These are phyloP conservation scores for Pichia gijzeniarum DNA, from an alignment of 805 yeast species.

Conservation along the genomic window DNA sequence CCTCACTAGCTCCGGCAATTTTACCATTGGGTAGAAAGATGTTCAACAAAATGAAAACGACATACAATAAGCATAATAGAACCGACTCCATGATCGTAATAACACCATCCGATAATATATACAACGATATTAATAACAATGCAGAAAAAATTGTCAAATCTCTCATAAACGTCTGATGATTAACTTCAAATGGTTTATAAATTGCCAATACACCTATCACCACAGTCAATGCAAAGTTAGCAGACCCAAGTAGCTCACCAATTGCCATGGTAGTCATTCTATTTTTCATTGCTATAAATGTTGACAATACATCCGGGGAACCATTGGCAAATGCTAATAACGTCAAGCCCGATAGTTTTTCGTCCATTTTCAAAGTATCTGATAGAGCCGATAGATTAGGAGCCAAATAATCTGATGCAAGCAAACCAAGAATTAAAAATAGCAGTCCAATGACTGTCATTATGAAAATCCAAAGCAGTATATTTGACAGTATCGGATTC, in stretches of 20 bases:
- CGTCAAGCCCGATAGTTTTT: constrained; percentile 79
- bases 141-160: constrained; percentile 55
- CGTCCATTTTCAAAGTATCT: constrained; percentile 53
- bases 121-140: constrained; percentile 44
- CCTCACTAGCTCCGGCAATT: not conserved
- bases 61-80: constrained; percentile 45
- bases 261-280: constrained; percentile 47
- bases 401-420: constrained; percentile 78
- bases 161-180: constrained; percentile 43
- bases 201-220: constrained; percentile 36
- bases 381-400: constrained; percentile 73
- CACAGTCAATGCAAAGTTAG: constrained; percentile 45
- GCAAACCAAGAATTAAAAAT: constrained; percentile 61
- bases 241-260: constrained; percentile 49
- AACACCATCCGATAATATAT: constrained; percentile 48
- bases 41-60: constrained; percentile 47
- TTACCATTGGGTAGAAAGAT: constrained; percentile 17
- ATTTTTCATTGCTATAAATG: constrained; percentile 71
- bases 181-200: constrained; percentile 43
- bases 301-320: constrained; percentile 81
- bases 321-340: constrained; percentile 89
- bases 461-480: constrained; percentile 10
- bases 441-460: constrained; percentile 30
- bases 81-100: constrained; percentile 52
- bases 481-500: constrained; percentile 7